Evolutionary conservation across 2,329 filamentous ascomycete genomes (phyloP).

Genomic region (Xenoacremonium recifei): DNA sequence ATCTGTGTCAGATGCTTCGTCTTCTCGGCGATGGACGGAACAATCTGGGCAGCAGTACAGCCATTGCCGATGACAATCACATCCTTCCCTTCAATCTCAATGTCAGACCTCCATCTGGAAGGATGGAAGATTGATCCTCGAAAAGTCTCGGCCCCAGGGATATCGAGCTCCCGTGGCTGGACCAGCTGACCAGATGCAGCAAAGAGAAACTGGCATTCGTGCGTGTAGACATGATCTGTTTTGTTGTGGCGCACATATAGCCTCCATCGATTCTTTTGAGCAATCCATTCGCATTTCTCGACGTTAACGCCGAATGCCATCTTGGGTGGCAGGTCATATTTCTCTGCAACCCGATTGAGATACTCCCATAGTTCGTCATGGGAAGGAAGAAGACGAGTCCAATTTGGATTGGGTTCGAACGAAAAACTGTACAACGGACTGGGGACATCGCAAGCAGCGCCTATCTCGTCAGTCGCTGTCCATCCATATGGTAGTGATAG

Average conservation of each 20-base stretch:
- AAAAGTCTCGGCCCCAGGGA: constrained; percentile 51
- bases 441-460: constrained; percentile 56
- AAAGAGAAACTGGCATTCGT: constrained; percentile 42
- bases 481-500: background rate
- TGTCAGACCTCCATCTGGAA: constrained; percentile 51
- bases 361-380: constrained; percentile 57
- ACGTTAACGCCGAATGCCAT: constrained; percentile 40
- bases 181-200: constrained; percentile 33
- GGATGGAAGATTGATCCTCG: constrained; percentile 53
- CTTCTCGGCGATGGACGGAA: constrained; percentile 40
- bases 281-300: constrained; percentile 37
- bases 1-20: constrained; percentile 39
- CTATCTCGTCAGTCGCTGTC: constrained; percentile 8
- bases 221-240: constrained; percentile 21
- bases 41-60: constrained; percentile 53
- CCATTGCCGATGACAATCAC: constrained; percentile 57
- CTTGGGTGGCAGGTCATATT: constrained; percentile 38
- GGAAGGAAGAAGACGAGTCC: constrained; percentile 56
- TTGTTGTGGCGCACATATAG: constrained; percentile 26
- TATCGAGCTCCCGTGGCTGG: constrained; percentile 34
- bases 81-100: constrained; percentile 45
- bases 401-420: constrained; percentile 59
- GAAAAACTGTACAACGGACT: constrained; percentile 60
- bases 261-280: constrained; percentile 33
- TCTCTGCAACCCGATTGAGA: constrained; percentile 49